Base-by-base conservation (phyloP, 371 early-diverging fungal species). In the Haplosporangium sp. region DNA sequence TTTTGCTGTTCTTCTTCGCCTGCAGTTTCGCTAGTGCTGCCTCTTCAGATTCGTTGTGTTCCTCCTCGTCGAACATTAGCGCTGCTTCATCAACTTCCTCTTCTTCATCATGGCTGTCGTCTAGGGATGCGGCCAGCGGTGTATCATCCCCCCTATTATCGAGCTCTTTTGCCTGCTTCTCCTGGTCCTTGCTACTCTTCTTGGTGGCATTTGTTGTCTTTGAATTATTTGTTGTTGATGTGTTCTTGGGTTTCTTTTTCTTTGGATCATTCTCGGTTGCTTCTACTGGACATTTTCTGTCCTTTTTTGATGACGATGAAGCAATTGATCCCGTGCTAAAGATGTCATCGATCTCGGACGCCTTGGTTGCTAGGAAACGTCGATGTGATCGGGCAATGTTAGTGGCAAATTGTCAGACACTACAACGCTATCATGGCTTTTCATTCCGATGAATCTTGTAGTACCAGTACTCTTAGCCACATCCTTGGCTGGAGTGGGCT, bases 341-440 rank as follows among this genome's bases (percentile, higher is more conserved):
- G 23, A 77, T 77, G 20, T 77, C 79, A 21, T 77, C 79, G 43
- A 77, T 77, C 62, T 77, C 79, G 2, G 79, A 77, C 5, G 68
- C 64, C 46, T 64, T 77, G 21, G 77, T 54, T 23, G 64, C 67
- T 65, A 53, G 13, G n/a, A 45, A 20, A 47, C 6, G 0, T 10
- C 16, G 36, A n/a, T 46, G 46, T n/a, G n/a, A 11, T 46, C 6
- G 50, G 20, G 4, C 29, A 29, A 29, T 29, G 29, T 29, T 29
- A 29, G 29, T 29, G 29, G 29, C 29, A 29, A 29, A 29, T 29
- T 29, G 29, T 29, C 29, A 29, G 4, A 29, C 4, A 4, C 29
- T 29, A 29, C 29, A 29, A 29, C 29, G 29, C 4, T 29, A 29
- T 29, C 6, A n/a, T 13, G 37, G 13, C 4, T 23, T 6, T 20